These are phyloP conservation scores for Acer saccharum DNA, from an alignment of 345 rosid genomes.

Conservation along the genomic window DNA sequence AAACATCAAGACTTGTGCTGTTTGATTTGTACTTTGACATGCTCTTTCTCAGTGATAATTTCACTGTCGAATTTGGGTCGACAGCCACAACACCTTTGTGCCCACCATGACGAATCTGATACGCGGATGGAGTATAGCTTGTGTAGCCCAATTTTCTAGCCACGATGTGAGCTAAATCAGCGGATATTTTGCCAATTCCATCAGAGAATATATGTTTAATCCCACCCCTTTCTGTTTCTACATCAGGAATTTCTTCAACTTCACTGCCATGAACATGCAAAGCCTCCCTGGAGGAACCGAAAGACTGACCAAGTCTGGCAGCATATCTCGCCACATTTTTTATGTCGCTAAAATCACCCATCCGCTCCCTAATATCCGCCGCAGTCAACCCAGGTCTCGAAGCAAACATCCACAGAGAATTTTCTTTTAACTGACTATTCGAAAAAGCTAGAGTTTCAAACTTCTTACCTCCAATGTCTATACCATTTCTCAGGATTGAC, in stretches of 20 bases:
- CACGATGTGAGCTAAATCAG: constrained; percentile 33
- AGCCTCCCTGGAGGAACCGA: constrained; percentile 51
- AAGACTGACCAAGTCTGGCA: constrained; percentile 53
- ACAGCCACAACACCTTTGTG: constrained; percentile 56
- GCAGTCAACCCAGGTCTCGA: constrained; percentile 40
- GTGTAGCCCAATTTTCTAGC: constrained; percentile 39
- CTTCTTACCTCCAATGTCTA: background rate
- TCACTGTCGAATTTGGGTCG: constrained; percentile 43
- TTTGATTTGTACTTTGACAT: constrained; percentile 42
- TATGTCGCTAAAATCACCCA: constrained; percentile 42
- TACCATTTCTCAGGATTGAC: too few species aligned
- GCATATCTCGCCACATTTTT: constrained; percentile 53
- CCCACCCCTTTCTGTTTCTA: constrained; percentile 19
- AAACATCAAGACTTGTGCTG: constrained; percentile 41
- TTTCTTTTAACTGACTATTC: constrained; percentile 46
- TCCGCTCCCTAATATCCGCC: constrained; percentile 34
- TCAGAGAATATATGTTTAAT: constrained; percentile 43
- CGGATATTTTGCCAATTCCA: constrained; percentile 57
- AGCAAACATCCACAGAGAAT: constrained; percentile 61
- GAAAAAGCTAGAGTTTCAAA: constrained; percentile 58
- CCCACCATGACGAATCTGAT: constrained; percentile 56
- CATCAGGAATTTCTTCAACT: constrained; percentile 37
- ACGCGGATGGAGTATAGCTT: constrained; percentile 39
- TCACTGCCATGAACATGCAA: constrained; percentile 33
- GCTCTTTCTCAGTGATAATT: constrained; percentile 48